Evolutionary conservation across 352 stramenopile species (phyloP).

Genomic region (Phytopythium sindhum): DNA sequence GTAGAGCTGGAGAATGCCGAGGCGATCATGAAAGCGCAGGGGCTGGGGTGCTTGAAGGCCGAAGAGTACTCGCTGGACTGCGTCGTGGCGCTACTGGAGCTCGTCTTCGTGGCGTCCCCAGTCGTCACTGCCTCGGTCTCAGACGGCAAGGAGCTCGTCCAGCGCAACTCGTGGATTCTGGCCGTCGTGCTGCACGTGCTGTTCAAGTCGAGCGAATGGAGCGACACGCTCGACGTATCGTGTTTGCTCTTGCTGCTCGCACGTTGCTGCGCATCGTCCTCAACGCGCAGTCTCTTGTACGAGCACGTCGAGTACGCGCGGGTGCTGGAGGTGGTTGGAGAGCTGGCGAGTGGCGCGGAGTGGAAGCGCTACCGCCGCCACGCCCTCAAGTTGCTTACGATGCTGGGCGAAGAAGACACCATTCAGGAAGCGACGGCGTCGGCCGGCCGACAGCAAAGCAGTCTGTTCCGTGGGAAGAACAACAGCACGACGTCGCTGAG

Average conservation of each 20-base stretch:
- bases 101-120: constrained; percentile 19
- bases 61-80: constrained; percentile 53
- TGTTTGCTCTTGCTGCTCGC: constrained; percentile 37
- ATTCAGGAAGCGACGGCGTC: constrained; percentile 21
- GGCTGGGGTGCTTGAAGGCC: constrained; percentile 32
- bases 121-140: background rate
- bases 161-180: constrained; percentile 39
- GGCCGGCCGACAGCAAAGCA: background rate
- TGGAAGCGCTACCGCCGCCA: constrained; percentile 38
- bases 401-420: constrained; percentile 46
- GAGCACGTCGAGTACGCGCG: constrained; percentile 44
- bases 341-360: constrained; percentile 26
- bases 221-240: constrained; percentile 42
- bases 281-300: constrained; percentile 33
- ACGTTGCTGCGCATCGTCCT: constrained; percentile 32
- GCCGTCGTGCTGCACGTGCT: constrained; percentile 47
- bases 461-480: background rate
- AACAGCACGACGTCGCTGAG: constrained; percentile 2
- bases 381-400: constrained; percentile 30
- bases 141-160: background rate
- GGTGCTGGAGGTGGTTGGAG: constrained; percentile 34
- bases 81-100: constrained; percentile 47
- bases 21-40: constrained; percentile 24
- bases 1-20: constrained; percentile 19
- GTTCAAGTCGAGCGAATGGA: constrained; percentile 29